A percentile compares a stretch with the other conserved stretches of the same genome.
Conservation (phyloP, 805 yeast species). For the Kodamaea jinghongensis region DNA sequence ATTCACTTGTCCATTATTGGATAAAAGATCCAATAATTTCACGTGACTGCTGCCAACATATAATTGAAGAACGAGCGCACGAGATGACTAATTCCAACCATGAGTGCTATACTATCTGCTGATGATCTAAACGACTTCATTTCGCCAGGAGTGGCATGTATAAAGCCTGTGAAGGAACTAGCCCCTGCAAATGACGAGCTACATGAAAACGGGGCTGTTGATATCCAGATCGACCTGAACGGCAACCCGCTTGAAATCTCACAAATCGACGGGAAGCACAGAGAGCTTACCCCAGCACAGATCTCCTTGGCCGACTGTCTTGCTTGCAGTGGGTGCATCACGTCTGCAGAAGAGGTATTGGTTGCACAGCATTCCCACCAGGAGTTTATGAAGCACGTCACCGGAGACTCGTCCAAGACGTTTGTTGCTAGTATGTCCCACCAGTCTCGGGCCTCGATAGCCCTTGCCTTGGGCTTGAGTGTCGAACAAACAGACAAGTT, state of each 20-base stretch:
- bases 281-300: slow-evolving; percentile 70
- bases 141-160: slow-evolving; percentile 91
- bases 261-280: slow-evolving; percentile 50
- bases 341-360: slow-evolving; percentile 93
- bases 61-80: neutral
- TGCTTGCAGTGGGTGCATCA: slow-evolving; percentile 96
- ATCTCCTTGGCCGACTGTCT: slow-evolving; percentile 89
- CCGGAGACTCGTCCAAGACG: slow-evolving; percentile 30
- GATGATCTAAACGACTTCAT: slow-evolving; percentile 94
- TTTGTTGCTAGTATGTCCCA: slow-evolving; percentile 82
- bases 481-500: slow-evolving; percentile 56
- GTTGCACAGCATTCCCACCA: slow-evolving; percentile 88
- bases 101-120: slow-evolving; percentile 87
- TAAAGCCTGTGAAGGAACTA: slow-evolving; percentile 66
- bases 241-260: slow-evolving; percentile 71
- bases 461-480: slow-evolving; percentile 57
- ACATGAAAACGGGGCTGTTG: slow-evolving; percentile 36
- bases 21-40: neutral
- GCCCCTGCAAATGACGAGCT: slow-evolving; percentile 29
- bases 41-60: slow-evolving; percentile 2
- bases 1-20: neutral
- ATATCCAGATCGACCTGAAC: slow-evolving; percentile 55
- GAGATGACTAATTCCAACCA: slow-evolving; percentile 22
- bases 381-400: slow-evolving; percentile 64
- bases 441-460: slow-evolving; percentile 80